phyloP scores from a whole-genome alignment of 495 filamentous ascomycete species.

The Tuber borchii region DNA sequence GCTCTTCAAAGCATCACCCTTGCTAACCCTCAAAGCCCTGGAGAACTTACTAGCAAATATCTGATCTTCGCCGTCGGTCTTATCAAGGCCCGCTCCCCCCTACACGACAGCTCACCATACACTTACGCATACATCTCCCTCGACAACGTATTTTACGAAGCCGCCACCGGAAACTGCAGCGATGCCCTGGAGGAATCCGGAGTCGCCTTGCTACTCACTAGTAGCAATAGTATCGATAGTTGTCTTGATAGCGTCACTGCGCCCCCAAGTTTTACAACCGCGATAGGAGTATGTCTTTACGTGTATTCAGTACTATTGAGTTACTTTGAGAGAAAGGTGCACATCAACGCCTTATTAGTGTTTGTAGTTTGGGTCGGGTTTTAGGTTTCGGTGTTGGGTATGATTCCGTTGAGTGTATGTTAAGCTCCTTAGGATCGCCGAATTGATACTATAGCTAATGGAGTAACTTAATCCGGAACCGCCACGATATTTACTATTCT shows the following conservation, averaged over 20 bases:
- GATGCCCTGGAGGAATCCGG: background rate
- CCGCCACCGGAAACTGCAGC: background rate
- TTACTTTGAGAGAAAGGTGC: background rate
- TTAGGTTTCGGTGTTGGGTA: background rate
- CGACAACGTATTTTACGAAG: background rate
- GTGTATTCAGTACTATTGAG: background rate
- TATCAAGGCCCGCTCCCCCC: background rate
- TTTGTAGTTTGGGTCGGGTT: background rate
- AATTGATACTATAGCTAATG: background rate
- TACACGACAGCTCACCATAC: background rate
- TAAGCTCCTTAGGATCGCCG: background rate
- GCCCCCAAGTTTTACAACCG: background rate
- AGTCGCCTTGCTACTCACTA: background rate
- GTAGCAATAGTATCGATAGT: background rate
- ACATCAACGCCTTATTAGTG: background rate
- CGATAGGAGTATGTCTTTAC: background rate
- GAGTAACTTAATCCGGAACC: background rate
- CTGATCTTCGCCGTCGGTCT: background rate
- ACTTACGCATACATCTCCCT: background rate
- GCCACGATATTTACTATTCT: background rate
- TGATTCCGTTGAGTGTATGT: background rate
- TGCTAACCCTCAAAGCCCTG: background rate
- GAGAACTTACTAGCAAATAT: background rate
- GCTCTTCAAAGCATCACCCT: background rate
- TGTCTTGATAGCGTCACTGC: background rate